Conservation (phyloP, 106 monocot genomes). For the Narthecium ossifragum region DNA sequence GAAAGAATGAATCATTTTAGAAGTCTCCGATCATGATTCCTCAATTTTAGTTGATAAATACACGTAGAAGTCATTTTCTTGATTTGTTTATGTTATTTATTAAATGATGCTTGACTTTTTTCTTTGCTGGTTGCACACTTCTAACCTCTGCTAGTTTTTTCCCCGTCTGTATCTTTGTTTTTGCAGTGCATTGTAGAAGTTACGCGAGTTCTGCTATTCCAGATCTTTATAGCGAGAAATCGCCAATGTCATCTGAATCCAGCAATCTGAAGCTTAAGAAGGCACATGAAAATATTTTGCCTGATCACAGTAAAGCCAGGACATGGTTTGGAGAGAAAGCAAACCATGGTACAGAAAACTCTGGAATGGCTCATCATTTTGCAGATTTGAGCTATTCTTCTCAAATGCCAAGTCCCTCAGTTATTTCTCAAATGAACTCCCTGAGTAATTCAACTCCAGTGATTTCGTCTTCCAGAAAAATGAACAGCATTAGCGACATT, state of each 20-base stretch:
- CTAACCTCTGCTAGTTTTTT: too few relatives aligned
- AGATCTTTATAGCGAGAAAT: slow-evolving; percentile 4
- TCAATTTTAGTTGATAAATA: too few relatives aligned
- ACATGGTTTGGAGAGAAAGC: slow-evolving; percentile 25
- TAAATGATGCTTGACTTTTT: too few relatives aligned
- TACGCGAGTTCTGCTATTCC: slow-evolving; percentile 3
- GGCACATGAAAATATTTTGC: slow-evolving; percentile 10
- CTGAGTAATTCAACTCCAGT: slow-evolving; percentile 1
- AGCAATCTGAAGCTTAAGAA: slow-evolving; percentile 9
- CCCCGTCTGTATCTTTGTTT: too few relatives aligned
- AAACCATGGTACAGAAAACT: slow-evolving; percentile 1
- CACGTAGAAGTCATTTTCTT: too few relatives aligned
- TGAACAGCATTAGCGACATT: slow-evolving; percentile 5
- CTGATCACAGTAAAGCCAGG: slow-evolving; percentile 9
- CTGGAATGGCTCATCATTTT: slow-evolving; percentile 5
- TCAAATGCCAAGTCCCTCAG: slow-evolving; percentile 6
- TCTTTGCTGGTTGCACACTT: too few relatives aligned
- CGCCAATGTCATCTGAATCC: slow-evolving; percentile 15
- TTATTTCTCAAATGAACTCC: slow-evolving; percentile 12
- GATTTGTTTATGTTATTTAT: too few relatives aligned
- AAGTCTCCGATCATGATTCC: too few relatives aligned
- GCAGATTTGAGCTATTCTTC: slow-evolving; percentile 5
- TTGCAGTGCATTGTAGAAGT: slow-evolving; percentile 16
- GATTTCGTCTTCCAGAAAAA: slow-evolving; percentile 11
- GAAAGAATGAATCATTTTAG: too few relatives aligned